Base-by-base conservation (phyloP, 257 asterid species). In the Penstemon davidsonii region DNA sequence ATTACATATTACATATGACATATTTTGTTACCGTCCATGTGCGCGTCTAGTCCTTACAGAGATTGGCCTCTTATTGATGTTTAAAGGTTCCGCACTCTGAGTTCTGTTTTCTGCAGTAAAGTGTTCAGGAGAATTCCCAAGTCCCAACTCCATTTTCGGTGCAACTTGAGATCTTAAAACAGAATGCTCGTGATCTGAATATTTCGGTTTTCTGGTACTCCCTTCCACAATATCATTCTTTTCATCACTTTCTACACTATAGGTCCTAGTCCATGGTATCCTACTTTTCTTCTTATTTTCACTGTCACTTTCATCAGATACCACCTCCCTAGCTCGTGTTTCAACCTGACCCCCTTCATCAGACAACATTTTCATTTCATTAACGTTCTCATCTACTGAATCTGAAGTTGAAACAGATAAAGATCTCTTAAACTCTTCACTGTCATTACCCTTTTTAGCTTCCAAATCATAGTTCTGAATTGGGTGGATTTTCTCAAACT, bases 1-100 rank as follows among this genome's bases (percentile, higher is more conserved):
- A 6, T 55, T 25, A 13, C 19, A 25, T 25, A 19, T 36, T 46
- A 33, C 43, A 69, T 44, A n/a, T 53, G 19, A 68, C 40, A 39
- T 10, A 25, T 64, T 3, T 42, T 15, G 64, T 84, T 72, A 69
- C 66, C 70, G 70, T 46, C 69, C 54, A 53, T 61, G 62, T 11
- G 78, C 69, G 76, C 77, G 45, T 69, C 61, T 77, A 42, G 82
- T 79, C 67, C 96, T 83, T 18, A 80, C 78, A 9, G 97, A 86
- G 52, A 72, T 67, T 4, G 89, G 86, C 73, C 15, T 77, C 79
- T 84, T 83, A 41, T 80, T 56, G 45, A 69, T 65, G 42, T 79
- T 61, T 7, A 82, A 68, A 63, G 73, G 74, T 38, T 77, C 86
- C 12, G 19, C 67, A 43, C 50, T 66, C 42, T 67, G 68, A 19